Evolutionary conservation across 768 basidiomycete species (phyloP).

Genomic region (Naganishia vishniacii): DNA sequence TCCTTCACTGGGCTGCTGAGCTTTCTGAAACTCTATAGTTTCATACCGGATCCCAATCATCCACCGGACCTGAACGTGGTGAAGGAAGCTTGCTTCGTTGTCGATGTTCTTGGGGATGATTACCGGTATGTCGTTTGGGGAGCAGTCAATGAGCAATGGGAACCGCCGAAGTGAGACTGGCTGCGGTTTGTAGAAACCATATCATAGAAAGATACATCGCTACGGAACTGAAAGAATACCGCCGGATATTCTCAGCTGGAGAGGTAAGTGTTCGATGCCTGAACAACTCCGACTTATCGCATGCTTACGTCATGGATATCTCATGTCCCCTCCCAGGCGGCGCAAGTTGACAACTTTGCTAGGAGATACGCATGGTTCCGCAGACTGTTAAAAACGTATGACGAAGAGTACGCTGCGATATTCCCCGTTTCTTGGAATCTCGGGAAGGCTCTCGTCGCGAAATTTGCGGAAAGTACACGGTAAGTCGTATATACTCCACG

Average conservation of each 20-base stretch:
- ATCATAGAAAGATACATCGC: constrained; percentile 83
- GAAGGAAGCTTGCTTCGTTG: constrained; percentile 75
- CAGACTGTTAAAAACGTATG: constrained; percentile 73
- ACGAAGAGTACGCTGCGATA: constrained; percentile 73
- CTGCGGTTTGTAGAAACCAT: constrained; percentile 50
- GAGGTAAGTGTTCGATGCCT: constrained; percentile 61
- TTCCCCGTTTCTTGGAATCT: constrained; percentile 86
- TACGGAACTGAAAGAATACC: constrained; percentile 88
- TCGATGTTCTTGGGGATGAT: constrained; percentile 81
- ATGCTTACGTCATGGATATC: neutral
- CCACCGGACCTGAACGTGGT: constrained; percentile 63
- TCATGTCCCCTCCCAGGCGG: constrained; percentile 55
- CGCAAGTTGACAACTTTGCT: constrained; percentile 88
- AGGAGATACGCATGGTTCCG: constrained; percentile 94
- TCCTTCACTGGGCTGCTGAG: neutral
- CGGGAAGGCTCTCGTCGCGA: constrained; percentile 70
- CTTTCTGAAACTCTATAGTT: constrained; percentile 57
- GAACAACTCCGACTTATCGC: neutral
- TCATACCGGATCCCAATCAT: constrained; percentile 66
- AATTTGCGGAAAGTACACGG: constrained; percentile 88
- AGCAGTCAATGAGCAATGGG: no score
- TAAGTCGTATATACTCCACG: constrained; percentile 43
- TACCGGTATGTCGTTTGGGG: constrained; percentile 61
- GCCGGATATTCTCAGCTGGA: constrained; percentile 83
- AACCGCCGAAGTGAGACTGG: neutral